A percentile compares a stretch with the other conserved stretches of the same genome.
Evolutionary conservation across 352 stramenopile species (phyloP).

Genomic region (Pythium pyrilobum): DNA sequence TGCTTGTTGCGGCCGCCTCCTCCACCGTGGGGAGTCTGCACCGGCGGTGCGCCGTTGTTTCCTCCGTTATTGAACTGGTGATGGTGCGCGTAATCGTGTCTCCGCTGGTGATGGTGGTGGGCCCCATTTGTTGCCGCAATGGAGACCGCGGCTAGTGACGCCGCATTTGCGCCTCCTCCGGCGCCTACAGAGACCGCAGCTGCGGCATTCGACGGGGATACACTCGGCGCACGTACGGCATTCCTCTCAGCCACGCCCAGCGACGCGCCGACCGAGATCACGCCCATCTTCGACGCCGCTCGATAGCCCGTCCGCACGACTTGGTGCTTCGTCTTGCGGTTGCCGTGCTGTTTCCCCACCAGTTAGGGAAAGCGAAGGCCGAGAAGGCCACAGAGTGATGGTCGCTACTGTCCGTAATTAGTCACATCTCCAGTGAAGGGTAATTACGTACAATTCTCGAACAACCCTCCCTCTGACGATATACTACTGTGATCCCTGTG

Average conservation of each 20-base stretch:
- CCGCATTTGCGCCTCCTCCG: background rate
- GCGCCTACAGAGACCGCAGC: background rate
- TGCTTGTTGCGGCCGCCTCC: conserved; percentile 6
- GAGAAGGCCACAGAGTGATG: conserved; percentile 16
- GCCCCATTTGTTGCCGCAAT: background rate
- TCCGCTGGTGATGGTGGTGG: background rate
- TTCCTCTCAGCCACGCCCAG: conserved; percentile 49
- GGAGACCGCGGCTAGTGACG: background rate
- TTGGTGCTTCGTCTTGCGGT: background rate
- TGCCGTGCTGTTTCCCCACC: conserved; percentile 9
- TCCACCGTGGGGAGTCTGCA: background rate
- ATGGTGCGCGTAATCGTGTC: conserved; percentile 6
- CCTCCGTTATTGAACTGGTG: conserved; percentile 1
- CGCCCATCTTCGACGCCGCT: conserved; percentile 35
- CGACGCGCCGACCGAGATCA: conserved; percentile 77
- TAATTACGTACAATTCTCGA: background rate
- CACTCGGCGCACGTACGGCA: conserved; percentile 2
- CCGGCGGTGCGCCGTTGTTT: background rate
- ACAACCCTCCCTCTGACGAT: background rate
- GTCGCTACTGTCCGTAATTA: conserved; percentile 4
- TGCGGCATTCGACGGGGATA: conserved; percentile 6
- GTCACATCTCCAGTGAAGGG: background rate
- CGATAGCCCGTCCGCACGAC: background rate
- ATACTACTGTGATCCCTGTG: background rate
- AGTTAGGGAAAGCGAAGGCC: conserved; percentile 10